These are phyloP conservation scores for Aspergillus campestris DNA, from an alignment of 495 filamentous ascomycete genomes.

Conservation along the genomic window DNA sequence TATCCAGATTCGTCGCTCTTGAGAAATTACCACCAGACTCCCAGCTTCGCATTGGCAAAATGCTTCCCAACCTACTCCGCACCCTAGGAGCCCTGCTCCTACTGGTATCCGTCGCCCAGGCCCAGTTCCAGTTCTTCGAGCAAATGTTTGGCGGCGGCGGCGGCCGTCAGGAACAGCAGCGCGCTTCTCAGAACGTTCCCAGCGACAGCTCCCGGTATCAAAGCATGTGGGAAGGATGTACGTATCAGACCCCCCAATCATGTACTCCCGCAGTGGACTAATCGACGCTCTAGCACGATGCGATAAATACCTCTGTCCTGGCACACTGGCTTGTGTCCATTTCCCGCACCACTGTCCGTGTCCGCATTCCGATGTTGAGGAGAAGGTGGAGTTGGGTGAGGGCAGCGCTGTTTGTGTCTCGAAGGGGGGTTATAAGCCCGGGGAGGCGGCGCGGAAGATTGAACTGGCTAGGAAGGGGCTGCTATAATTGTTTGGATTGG, in stretches of 20 bases:
- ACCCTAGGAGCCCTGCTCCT: conserved; percentile 39
- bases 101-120: conserved; percentile 39
- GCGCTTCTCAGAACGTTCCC: conserved; percentile 62
- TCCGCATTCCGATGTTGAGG: conserved; percentile 67
- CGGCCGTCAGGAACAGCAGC: conserved; percentile 48
- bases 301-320: conserved; percentile 85
- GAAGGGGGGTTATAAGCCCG: conserved; percentile 69
- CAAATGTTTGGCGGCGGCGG: conserved; percentile 58
- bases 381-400: conserved; percentile 81
- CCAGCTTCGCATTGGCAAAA: conserved; percentile 4
- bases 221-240: conserved; percentile 57
- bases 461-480: conserved; percentile 78
- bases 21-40: neutral
- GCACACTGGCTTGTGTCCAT: conserved; percentile 81
- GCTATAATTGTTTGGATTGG: conserved; percentile 40
- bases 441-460: conserved; percentile 68
- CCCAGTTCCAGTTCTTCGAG: conserved; percentile 87
- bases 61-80: conserved; percentile 20
- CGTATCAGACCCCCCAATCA: conserved; percentile 1
- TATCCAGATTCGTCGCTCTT: too few species aligned
- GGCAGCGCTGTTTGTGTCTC: conserved; percentile 74
- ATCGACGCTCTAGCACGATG: conserved; percentile 50
- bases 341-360: conserved; percentile 95
- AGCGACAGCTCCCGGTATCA: conserved; percentile 75
- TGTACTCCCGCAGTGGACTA: neutral